These are phyloP conservation scores for Blastobotrys capitulatus DNA, from an alignment of 1,139 yeast genomes.

Conservation along the genomic window DNA sequence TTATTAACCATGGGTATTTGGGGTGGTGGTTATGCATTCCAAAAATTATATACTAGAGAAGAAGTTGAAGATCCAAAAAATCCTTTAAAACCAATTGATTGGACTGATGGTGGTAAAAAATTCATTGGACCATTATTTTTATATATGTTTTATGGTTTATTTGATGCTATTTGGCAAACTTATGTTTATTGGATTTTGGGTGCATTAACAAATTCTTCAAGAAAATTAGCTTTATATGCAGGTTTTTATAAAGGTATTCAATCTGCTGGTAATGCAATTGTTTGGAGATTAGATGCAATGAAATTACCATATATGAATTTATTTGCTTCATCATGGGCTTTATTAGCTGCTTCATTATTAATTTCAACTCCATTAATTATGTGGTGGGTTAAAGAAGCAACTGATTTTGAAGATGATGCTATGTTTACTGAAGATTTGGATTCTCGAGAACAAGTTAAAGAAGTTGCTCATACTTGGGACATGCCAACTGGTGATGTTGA, in stretches of 20 bases:
- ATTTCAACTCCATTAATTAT: slow-evolving; percentile 40
- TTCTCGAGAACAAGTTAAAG: slow-evolving; percentile 4
- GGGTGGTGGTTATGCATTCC: slow-evolving; percentile 60
- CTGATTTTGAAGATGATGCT: slow-evolving; percentile 26
- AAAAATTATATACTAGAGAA: slow-evolving; percentile 36
- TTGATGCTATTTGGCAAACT: slow-evolving; percentile 56
- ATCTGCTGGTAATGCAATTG: slow-evolving; percentile 58
- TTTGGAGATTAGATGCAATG: slow-evolving; percentile 53
- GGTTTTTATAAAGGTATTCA: slow-evolving; percentile 62
- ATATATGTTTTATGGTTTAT: slow-evolving; percentile 56
- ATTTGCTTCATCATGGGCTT: slow-evolving; percentile 55
- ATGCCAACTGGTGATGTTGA: slow-evolving; percentile 11
- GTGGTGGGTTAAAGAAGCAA: slow-evolving; percentile 42
- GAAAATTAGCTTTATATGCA: slow-evolving; percentile 52
- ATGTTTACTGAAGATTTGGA: slow-evolving; percentile 26
- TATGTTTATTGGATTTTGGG: slow-evolving; percentile 55
- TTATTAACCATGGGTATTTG: slow-evolving; percentile 46
- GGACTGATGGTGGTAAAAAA: slow-evolving; percentile 31
- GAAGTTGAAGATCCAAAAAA: slow-evolving; percentile 24
- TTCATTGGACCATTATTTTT: slow-evolving; percentile 58
- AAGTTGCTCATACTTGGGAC: slow-evolving; percentile 11
- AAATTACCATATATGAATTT: slow-evolving; percentile 40
- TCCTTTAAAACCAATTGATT: slow-evolving; percentile 35
- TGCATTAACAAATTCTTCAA: slow-evolving; percentile 51
- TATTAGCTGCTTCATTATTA: slow-evolving; percentile 45